These are phyloP conservation scores for Platanus orientalis DNA, from an alignment of 164 flowering plant species.

Conservation along the genomic window DNA sequence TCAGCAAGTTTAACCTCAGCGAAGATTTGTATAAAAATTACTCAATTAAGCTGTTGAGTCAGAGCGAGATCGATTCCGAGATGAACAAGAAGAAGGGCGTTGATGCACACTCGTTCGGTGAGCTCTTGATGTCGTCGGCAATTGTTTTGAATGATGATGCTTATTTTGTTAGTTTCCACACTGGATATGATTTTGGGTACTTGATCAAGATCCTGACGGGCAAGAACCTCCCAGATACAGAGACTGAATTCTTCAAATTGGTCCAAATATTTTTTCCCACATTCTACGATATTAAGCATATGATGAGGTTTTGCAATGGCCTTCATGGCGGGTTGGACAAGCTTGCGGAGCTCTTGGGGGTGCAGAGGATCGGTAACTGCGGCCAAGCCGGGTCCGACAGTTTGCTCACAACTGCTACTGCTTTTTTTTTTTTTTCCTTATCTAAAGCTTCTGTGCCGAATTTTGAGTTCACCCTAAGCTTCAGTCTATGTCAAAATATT, in stretches of 20 bases:
- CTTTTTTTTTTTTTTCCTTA: neutral
- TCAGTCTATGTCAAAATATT: no score
- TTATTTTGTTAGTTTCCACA: constrained; percentile 37
- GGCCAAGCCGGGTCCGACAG: no score
- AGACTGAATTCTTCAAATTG: no score
- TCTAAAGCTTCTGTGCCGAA: no score
- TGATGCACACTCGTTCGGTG: constrained; percentile 24
- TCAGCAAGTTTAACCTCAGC: constrained; percentile 34
- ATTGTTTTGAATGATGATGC: constrained; percentile 30
- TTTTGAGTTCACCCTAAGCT: no score
- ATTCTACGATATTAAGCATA: constrained; percentile 55
- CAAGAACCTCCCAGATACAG: no score
- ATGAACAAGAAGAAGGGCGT: constrained; percentile 26
- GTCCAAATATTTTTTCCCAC: constrained; percentile 46
- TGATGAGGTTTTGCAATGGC: constrained; percentile 55
- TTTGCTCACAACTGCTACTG: constrained; percentile 44
- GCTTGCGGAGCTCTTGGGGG: constrained; percentile 50
- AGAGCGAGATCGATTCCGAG: constrained; percentile 36
- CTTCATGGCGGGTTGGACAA: constrained; percentile 64
- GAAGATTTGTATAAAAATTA: no score
- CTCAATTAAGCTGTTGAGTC: constrained; percentile 34
- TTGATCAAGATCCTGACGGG: no score
- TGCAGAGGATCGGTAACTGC: constrained; percentile 52
- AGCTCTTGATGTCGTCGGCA: constrained; percentile 29
- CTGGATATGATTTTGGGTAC: no score